phyloP scores from a whole-genome alignment of 2,329 filamentous ascomycete genomes.

The Pyrenophora teres region DNA sequence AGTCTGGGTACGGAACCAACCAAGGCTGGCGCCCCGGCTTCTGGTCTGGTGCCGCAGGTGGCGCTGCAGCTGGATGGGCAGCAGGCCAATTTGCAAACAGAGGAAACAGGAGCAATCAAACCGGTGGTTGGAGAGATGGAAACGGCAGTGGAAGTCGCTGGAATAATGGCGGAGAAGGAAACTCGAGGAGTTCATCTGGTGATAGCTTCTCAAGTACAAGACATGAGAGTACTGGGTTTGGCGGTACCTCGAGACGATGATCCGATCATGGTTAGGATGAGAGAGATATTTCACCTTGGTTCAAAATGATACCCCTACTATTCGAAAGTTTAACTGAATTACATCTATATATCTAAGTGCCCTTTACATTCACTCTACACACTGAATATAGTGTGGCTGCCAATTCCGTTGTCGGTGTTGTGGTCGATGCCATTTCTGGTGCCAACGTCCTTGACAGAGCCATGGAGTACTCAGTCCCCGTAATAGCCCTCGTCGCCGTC shows the following conservation, averaged over 20 bases:
- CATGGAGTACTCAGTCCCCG: too few species aligned
- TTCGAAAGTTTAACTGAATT: not conserved
- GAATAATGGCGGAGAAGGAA: constrained; percentile 47
- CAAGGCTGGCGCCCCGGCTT: constrained; percentile 73
- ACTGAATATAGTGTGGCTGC: too few species aligned
- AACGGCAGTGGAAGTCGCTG: constrained; percentile 38
- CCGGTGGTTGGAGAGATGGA: constrained; percentile 37
- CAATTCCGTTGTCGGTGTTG: too few species aligned
- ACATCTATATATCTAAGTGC: not conserved
- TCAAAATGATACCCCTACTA: constrained; percentile 39
- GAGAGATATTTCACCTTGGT: constrained; percentile 16
- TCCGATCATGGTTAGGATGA: not conserved
- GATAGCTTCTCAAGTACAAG: constrained; percentile 54
- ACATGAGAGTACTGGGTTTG: constrained; percentile 74
- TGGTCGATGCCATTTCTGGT: too few species aligned
- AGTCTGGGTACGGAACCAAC: constrained; percentile 28
- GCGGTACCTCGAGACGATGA: constrained; percentile 62
- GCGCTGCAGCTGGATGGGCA: constrained; percentile 70
- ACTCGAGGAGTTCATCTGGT: constrained; percentile 41
- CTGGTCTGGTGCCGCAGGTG: constrained; percentile 71
- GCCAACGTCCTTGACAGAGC: too few species aligned
- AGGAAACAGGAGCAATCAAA: constrained; percentile 49
- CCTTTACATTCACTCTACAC: too few species aligned
- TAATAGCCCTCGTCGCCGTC: too few species aligned
- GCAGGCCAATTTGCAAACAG: constrained; percentile 53